Conservation (phyloP, 2,329 filamentous ascomycete species). For the Aspergillus quadricinctus region DNA sequence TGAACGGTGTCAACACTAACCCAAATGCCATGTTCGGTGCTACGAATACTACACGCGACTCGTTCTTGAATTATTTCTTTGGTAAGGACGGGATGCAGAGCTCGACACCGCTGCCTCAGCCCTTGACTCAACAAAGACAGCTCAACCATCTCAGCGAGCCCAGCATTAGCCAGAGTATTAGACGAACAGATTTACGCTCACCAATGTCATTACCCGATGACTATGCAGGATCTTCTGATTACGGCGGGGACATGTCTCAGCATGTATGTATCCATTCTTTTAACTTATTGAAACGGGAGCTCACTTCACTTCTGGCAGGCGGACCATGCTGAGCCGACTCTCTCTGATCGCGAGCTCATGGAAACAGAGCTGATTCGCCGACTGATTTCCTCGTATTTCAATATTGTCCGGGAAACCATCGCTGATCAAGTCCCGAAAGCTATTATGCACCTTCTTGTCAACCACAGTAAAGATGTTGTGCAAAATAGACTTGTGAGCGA, state of each 20-base stretch:
- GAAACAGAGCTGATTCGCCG: constrained; percentile 96
- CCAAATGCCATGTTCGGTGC: constrained; percentile 61
- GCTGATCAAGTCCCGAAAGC: constrained; percentile 98
- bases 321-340: constrained; percentile 66
- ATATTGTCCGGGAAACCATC: constrained; percentile 97
- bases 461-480: constrained; percentile 96
- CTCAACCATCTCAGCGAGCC: constrained; percentile 75
- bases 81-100: constrained; percentile 71
- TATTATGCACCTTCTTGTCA: constrained; percentile 97
- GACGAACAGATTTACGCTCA: constrained; percentile 54
- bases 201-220: constrained; percentile 44
- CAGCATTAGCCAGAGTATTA: constrained; percentile 77
- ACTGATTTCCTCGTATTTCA: constrained; percentile 97
- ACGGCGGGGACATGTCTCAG: constrained; percentile 40
- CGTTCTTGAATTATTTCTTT: constrained; percentile 98
- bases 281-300: not conserved
- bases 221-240: constrained; percentile 34
- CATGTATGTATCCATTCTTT: constrained; percentile 39
- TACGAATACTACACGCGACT: constrained; percentile 68
- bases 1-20: constrained; percentile 62
- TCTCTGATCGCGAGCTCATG: constrained; percentile 93
- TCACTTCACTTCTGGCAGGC: constrained; percentile 26
- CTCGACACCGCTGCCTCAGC: constrained; percentile 41
- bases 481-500: constrained; percentile 95
- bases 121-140: constrained; percentile 54